Conservation (phyloP, 208 protist species). For the Leishmania mexicana region DNA sequence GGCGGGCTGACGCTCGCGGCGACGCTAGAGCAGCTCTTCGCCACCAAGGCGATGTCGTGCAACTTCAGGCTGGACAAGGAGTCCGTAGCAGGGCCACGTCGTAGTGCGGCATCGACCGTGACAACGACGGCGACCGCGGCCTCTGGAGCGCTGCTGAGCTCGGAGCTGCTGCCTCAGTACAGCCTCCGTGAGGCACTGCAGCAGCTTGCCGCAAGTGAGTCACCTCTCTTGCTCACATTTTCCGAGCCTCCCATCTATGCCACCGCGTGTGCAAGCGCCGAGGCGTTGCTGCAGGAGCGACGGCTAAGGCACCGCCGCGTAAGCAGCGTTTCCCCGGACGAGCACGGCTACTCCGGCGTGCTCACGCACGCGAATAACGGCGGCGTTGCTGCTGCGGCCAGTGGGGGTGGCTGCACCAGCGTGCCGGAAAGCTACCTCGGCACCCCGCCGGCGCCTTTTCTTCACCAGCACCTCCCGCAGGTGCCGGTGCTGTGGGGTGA, state of each 20-base stretch:
- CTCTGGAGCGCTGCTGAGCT: constrained; percentile 10
- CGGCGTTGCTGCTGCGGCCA: background rate
- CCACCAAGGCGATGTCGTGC: background rate
- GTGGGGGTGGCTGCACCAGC: constrained; percentile 1
- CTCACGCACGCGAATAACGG: background rate
- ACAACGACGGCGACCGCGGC: constrained; percentile 17
- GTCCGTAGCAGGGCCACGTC: background rate
- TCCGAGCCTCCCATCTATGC: constrained; percentile 31
- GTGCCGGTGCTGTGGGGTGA: constrained; percentile 53
- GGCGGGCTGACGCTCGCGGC: constrained; percentile 5
- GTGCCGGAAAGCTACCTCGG: constrained; percentile 12
- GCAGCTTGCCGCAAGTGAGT: constrained; percentile 13
- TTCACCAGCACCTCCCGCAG: constrained; percentile 17
- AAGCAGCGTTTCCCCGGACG: background rate
- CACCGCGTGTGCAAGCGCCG: constrained; percentile 21
- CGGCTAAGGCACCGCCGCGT: constrained; percentile 14
- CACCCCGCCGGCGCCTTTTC: constrained; percentile 10
- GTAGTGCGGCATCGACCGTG: constrained; percentile 15
- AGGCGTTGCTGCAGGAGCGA: constrained; percentile 22
- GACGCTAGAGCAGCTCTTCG: constrained; percentile 29
- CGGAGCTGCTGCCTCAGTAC: constrained; percentile 11
- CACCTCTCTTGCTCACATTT: constrained; percentile 32
- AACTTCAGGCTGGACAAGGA: background rate
- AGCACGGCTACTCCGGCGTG: constrained; percentile 5
- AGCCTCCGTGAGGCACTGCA: constrained; percentile 20